These are phyloP conservation scores for Pseudogymnoascus sp. DNA, from an alignment of 2,329 filamentous ascomycete genomes.

Conservation along the genomic window DNA sequence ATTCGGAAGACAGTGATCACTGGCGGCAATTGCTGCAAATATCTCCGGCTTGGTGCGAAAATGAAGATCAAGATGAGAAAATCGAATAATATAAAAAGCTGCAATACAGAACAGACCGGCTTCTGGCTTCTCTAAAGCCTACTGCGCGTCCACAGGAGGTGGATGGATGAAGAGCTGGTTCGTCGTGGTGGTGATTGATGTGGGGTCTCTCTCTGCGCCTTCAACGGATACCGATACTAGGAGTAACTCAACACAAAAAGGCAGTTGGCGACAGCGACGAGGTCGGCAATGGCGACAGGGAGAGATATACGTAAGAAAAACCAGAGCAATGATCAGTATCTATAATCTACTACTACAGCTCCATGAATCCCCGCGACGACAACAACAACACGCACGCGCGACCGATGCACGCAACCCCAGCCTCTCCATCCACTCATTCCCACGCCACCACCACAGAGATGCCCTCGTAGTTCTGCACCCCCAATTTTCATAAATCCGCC, in stretches of 20 bases:
- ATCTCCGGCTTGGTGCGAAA: background rate
- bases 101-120: background rate
- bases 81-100: background rate
- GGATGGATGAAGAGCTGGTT: background rate
- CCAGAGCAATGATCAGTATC: background rate
- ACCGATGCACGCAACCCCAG: constrained; percentile 4
- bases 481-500: background rate
- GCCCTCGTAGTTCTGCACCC: constrained; percentile 1
- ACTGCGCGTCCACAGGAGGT: background rate
- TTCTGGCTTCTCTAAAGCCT: background rate
- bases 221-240: background rate
- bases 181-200: background rate
- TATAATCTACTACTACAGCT: background rate
- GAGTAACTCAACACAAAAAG: background rate
- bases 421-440: constrained; percentile 4
- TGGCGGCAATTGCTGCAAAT: background rate
- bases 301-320: background rate
- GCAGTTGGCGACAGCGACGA: background rate
- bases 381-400: background rate
- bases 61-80: background rate
- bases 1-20: background rate
- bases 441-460: constrained; percentile 1
- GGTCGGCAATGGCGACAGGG: background rate
- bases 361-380: background rate
- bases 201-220: constrained; percentile 1